Conservation (phyloP, 805 yeast species). For the Yarrowia sp. region DNA sequence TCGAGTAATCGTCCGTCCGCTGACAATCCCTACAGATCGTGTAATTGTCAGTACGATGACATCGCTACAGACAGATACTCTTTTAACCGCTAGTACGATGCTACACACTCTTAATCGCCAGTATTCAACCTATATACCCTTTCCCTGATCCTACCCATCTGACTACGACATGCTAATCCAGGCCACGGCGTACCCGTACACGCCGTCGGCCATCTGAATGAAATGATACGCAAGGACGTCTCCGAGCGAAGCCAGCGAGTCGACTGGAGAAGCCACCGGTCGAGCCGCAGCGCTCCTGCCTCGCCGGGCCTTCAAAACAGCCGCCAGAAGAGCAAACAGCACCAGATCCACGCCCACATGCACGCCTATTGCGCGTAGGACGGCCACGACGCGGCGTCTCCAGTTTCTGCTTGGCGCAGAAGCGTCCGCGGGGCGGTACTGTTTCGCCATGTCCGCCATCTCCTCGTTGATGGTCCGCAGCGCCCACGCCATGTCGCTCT, state of each 20-base stretch:
- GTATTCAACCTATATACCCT: slow-evolving; percentile 13
- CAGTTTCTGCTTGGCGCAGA: neutral
- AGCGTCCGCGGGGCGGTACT: neutral
- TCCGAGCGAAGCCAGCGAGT: neutral
- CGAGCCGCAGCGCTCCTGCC: neutral
- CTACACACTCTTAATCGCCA: too few relatives aligned
- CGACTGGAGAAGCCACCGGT: neutral
- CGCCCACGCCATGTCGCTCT: slow-evolving; percentile 26
- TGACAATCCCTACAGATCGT: too few relatives aligned
- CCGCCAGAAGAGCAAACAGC: slow-evolving; percentile 11
- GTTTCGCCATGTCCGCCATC: slow-evolving; percentile 23
- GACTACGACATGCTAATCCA: slow-evolving; percentile 19
- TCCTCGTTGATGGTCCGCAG: slow-evolving; percentile 21
- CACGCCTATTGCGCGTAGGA: slow-evolving; percentile 7
- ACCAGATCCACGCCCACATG: slow-evolving; percentile 24
- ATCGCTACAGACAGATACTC: too few relatives aligned
- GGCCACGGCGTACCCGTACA: slow-evolving; percentile 8
- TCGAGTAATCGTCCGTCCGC: too few relatives aligned
- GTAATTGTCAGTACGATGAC: too few relatives aligned
- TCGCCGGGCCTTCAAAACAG: neutral
- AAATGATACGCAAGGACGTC: slow-evolving; percentile 12
- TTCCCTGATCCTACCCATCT: neutral
- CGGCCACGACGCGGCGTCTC: neutral
- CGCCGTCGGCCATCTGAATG: slow-evolving; percentile 20
- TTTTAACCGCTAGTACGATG: too few relatives aligned